phyloP scores from a whole-genome alignment of 2,329 filamentous ascomycete genomes.

The Colletotrichum camelliae region DNA sequence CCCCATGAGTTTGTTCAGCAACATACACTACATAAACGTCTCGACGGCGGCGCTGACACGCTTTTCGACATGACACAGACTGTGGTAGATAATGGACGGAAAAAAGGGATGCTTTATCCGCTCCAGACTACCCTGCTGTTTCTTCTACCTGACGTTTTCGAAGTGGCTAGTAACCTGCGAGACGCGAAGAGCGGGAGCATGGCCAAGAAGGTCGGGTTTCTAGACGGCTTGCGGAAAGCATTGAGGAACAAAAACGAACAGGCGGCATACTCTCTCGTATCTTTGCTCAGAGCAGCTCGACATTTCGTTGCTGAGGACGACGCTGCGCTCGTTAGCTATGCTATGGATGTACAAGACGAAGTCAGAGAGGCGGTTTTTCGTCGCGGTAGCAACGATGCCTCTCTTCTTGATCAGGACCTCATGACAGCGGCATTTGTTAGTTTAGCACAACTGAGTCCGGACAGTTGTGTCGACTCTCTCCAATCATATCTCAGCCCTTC shows the following conservation, averaged over 20 bases:
- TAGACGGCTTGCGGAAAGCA: constrained; percentile 68
- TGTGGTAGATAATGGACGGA: constrained; percentile 61
- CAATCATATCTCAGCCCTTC: constrained; percentile 62
- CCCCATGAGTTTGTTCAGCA: constrained; percentile 69
- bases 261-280: constrained; percentile 70
- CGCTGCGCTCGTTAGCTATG: constrained; percentile 68
- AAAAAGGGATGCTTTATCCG: constrained; percentile 62
- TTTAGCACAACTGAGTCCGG: constrained; percentile 65
- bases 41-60: constrained; percentile 71
- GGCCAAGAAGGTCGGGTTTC: constrained; percentile 69
- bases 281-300: constrained; percentile 65
- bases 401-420: constrained; percentile 65
- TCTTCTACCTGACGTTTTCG: constrained; percentile 71
- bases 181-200: constrained; percentile 67
- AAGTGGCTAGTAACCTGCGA: constrained; percentile 71
- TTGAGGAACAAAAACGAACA: constrained; percentile 70
- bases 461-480: constrained; percentile 62
- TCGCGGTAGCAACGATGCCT: constrained; percentile 51
- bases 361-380: constrained; percentile 70
- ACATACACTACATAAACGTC: constrained; percentile 63
- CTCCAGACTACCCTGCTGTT: constrained; percentile 68
- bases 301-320: constrained; percentile 70
- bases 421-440: constrained; percentile 72
- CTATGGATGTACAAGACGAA: constrained; percentile 73
- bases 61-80: constrained; percentile 73